These are phyloP conservation scores for Malus hybrid DNA, from an alignment of 331 rosid species.

Conservation along the genomic window DNA sequence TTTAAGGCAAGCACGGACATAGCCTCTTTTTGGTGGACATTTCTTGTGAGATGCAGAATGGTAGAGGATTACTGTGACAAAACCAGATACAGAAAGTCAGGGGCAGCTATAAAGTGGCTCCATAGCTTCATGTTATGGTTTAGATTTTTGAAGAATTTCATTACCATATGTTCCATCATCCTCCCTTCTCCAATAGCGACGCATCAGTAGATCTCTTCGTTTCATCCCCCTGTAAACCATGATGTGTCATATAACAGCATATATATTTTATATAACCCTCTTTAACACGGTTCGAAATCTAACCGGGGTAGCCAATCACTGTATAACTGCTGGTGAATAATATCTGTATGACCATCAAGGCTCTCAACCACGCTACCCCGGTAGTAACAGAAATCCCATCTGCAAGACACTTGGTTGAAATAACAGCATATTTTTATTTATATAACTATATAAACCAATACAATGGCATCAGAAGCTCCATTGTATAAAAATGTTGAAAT, in stretches of 20 bases:
- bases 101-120: slow-evolving; percentile 1
- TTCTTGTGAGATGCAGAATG: slow-evolving; percentile 74
- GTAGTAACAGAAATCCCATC: slow-evolving; percentile 85
- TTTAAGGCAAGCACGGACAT: slow-evolving; percentile 86
- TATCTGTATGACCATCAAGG: slow-evolving; percentile 89
- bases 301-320: slow-evolving; percentile 88
- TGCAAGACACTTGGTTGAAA: slow-evolving; percentile 35
- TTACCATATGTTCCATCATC: slow-evolving; percentile 94
- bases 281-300: slow-evolving; percentile 14
- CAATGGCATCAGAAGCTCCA: background rate
- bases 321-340: slow-evolving; percentile 51
- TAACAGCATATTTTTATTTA: background rate
- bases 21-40: slow-evolving; percentile 63
- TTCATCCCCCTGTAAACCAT: slow-evolving; percentile 65
- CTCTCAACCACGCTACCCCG: slow-evolving; percentile 70
- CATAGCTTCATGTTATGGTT: slow-evolving; percentile 2
- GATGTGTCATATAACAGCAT: slow-evolving; percentile 16
- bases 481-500: slow-evolving; percentile 1
- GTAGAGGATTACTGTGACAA: slow-evolving; percentile 57
- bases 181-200: slow-evolving; percentile 94
- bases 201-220: slow-evolving; percentile 62
- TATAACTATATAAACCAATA: background rate
- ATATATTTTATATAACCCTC: background rate
- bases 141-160: slow-evolving; percentile 1
- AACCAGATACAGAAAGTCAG: slow-evolving; percentile 20